Base-by-base conservation (phyloP, 805 yeast genomes). In the Starmerella vitae region DNA sequence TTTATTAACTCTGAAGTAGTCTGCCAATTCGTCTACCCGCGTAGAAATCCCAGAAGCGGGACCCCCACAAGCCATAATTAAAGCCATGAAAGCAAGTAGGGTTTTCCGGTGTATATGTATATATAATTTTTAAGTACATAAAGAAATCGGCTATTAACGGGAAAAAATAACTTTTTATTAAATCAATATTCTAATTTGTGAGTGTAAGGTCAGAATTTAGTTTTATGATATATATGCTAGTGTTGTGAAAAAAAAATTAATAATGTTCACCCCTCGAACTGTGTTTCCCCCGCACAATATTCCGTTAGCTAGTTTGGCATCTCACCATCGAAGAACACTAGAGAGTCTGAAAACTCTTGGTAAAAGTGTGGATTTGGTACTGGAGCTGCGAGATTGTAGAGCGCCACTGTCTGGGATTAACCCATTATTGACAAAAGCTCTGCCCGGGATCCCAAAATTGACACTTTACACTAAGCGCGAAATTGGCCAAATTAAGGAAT, bases 361-460 rank as follows among this genome's bases (percentile, higher is more conserved):
- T 2, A 85, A 91, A 3, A 86, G 82, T 49, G 66, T 85, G 14
- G 94, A 88, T 54, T 58, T 84, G 33, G 71, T 91, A 2, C 58
- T 88, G 5, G 98, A 91, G 53, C 70, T 91, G 7, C 61, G 97
- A 53, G 98, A 91, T 56, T 65, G 88, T 1, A 61, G 98, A 44
- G 94, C 95, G 0, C 98, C 98, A 0, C 49, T 86, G 2, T 70
- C 88, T 3, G 78, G 94, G 1, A 67, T 84, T 35, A 88, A 88
- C 54, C 75, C 75, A 2, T 64, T 86, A n/a, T 68, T 88, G 39
- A 91, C 82, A 46, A 65, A 71, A 27, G 70, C 78, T 0, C 62
- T 80, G 33, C 68, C 68, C 0, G 67, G 68, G 9, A 73, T 72
- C 42, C 59, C 60, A 15, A 71, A 70, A 47, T 51, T 80, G n/a